Conservation (phyloP, 208 protist genomes). For the Trichomonas tenax region DNA sequence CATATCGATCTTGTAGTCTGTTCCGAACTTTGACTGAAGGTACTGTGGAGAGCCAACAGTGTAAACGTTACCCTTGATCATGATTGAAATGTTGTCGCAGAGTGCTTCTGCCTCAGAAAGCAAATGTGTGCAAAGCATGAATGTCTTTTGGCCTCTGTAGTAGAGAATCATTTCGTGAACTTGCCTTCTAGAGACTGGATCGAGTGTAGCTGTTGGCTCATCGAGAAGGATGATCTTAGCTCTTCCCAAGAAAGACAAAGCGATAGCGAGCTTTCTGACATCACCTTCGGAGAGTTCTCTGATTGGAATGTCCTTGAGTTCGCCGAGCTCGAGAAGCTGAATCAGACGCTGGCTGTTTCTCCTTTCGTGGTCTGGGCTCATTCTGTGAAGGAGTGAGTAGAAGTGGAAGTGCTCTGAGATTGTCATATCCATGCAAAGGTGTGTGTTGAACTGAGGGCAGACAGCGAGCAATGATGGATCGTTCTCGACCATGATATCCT, state of each 20-base stretch:
- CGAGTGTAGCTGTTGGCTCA: conserved; percentile 14
- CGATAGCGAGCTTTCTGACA: not conserved
- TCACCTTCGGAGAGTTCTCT: not conserved
- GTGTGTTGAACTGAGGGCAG: conserved; percentile 12
- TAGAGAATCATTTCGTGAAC: not conserved
- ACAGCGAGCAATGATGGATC: not conserved
- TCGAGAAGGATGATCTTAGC: conserved; percentile 3
- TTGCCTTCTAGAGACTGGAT: not conserved
- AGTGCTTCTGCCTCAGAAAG: not conserved
- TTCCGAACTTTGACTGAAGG: not conserved
- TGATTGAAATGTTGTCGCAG: not conserved
- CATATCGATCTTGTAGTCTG: conserved; percentile 4
- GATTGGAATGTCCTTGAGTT: not conserved
- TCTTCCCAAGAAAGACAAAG: not conserved
- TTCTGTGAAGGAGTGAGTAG: not conserved
- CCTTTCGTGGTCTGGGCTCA: not conserved
- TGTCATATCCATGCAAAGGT: not conserved
- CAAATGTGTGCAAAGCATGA: conserved; percentile 13
- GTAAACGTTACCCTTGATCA: not conserved
- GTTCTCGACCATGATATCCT: not conserved
- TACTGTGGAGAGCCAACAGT: not conserved
- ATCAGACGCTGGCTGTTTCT: not conserved
- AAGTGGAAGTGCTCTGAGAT: not conserved
- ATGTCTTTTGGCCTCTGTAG: not conserved
- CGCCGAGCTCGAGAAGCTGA: not conserved